Evolutionary conservation across 2,329 filamentous ascomycete genomes (phyloP).

Genomic region (Xylaria sp.): DNA sequence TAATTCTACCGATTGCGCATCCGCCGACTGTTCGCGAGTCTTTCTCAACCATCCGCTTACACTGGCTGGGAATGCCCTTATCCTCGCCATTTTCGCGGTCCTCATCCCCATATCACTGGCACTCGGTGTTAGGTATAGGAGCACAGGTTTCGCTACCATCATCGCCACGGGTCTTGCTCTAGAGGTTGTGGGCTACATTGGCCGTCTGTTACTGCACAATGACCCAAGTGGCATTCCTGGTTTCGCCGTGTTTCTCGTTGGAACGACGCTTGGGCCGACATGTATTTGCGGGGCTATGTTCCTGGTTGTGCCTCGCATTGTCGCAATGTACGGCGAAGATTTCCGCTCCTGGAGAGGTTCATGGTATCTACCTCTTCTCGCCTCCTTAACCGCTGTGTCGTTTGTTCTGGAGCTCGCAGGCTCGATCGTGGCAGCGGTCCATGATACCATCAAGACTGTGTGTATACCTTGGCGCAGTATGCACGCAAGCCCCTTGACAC

Average conservation of each 20-base stretch:
- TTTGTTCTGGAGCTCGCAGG: conserved; percentile 39
- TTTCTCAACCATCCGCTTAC: conserved; percentile 37
- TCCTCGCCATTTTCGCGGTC: conserved; percentile 38
- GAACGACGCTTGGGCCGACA: conserved; percentile 44
- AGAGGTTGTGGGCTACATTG: conserved; percentile 44
- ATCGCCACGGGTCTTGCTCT: conserved; percentile 39
- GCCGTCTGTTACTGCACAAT: conserved; percentile 39
- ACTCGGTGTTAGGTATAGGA: conserved; percentile 37
- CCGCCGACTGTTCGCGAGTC: conserved; percentile 18
- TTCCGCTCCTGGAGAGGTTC: conserved; percentile 34
- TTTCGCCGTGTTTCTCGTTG: conserved; percentile 43
- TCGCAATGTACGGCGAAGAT: conserved; percentile 43
- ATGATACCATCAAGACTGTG: conserved; percentile 34
- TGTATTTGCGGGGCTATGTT: conserved; percentile 42
- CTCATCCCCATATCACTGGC: conserved; percentile 37
- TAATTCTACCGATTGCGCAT: conserved; percentile 21
- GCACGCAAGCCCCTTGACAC: background rate
- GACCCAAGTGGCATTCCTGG: conserved; percentile 32
- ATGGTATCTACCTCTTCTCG: conserved; percentile 31
- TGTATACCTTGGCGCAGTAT: conserved; percentile 14
- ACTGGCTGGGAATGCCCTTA: conserved; percentile 37
- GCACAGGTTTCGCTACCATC: conserved; percentile 37
- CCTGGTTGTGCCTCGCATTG: conserved; percentile 41
- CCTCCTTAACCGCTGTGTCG: conserved; percentile 19
- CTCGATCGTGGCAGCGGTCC: conserved; percentile 36